phyloP scores from a whole-genome alignment of 106 monocot genomes.

The Allium fistulosum region DNA sequence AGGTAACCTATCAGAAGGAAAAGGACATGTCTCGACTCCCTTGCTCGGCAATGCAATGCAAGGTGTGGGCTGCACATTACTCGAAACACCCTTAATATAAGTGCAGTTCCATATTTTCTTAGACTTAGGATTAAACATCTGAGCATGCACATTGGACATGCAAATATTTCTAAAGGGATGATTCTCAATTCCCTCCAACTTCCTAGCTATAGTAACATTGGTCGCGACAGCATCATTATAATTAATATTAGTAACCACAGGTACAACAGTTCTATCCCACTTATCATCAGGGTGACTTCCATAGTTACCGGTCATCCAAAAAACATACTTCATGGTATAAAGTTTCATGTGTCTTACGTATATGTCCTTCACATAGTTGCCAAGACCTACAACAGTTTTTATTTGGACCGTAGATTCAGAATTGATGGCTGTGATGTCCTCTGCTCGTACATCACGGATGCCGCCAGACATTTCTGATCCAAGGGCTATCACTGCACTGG shows the following conservation, averaged over 20 bases:
- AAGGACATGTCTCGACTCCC: not conserved
- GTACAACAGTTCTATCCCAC: not conserved
- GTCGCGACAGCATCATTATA: not conserved
- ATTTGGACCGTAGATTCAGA: not conserved
- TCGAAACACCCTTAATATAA: not conserved
- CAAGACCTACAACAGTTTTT: not conserved
- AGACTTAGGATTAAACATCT: not conserved
- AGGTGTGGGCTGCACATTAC: not conserved
- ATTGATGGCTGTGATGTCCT: not conserved
- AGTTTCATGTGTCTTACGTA: not conserved
- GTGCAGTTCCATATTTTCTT: not conserved
- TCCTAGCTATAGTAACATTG: not conserved
- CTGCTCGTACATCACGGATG: not conserved
- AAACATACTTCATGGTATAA: not conserved
- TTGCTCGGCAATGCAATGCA: not conserved
- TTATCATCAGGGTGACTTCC: not conserved
- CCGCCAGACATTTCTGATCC: not conserved
- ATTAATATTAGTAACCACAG: not conserved
- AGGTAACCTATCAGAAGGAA: not conserved
- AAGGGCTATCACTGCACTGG: not conserved
- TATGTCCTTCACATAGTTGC: not conserved
- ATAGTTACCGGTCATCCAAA: not conserved
- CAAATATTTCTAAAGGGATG: not conserved
- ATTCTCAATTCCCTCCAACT: not conserved
- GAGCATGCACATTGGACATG: not conserved